phyloP scores from a whole-genome alignment of 179 eudicot genomes.

The Beta corolliflora region DNA sequence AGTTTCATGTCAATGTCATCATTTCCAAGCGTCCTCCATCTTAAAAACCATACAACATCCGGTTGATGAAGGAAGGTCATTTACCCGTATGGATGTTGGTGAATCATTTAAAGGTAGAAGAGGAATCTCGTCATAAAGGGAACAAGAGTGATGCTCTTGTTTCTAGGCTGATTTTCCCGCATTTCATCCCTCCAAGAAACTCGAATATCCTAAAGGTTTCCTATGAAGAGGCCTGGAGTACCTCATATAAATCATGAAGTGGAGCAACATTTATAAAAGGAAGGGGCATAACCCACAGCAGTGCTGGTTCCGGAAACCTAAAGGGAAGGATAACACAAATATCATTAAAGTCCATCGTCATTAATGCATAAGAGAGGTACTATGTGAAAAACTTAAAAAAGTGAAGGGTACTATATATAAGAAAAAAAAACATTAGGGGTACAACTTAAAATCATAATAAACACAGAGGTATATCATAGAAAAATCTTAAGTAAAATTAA shows the following conservation, averaged over 20 bases:
- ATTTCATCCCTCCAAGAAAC: conserved; percentile 26
- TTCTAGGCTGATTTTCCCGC: conserved; percentile 21
- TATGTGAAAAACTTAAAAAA: too few species aligned
- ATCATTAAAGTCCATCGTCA: too few species aligned
- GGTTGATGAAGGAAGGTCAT: conserved; percentile 60
- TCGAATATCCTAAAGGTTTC: conserved; percentile 33
- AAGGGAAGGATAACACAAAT: conserved; percentile 26
- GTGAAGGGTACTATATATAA: too few species aligned
- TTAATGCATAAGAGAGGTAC: too few species aligned
- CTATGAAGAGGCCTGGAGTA: not conserved
- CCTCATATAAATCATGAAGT: conserved; percentile 17
- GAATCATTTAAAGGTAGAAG: conserved; percentile 60
- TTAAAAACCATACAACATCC: conserved; percentile 54
- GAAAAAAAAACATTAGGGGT: too few species aligned
- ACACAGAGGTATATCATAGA: too few species aligned
- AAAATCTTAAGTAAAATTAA: too few species aligned
- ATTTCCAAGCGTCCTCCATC: conserved; percentile 83
- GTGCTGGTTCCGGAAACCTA: conserved; percentile 45
- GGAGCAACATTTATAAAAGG: conserved; percentile 54
- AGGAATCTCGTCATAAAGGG: conserved; percentile 42
- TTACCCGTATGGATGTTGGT: conserved; percentile 64
- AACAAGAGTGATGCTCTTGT: not conserved
- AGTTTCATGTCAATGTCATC: conserved; percentile 26
- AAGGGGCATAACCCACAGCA: conserved; percentile 58
- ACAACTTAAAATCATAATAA: too few species aligned